A percentile compares a stretch with the other conserved stretches of the same genome.
phyloP scores from a whole-genome alignment of 2,329 filamentous ascomycete genomes.

The Aspergillus alliaceus region DNA sequence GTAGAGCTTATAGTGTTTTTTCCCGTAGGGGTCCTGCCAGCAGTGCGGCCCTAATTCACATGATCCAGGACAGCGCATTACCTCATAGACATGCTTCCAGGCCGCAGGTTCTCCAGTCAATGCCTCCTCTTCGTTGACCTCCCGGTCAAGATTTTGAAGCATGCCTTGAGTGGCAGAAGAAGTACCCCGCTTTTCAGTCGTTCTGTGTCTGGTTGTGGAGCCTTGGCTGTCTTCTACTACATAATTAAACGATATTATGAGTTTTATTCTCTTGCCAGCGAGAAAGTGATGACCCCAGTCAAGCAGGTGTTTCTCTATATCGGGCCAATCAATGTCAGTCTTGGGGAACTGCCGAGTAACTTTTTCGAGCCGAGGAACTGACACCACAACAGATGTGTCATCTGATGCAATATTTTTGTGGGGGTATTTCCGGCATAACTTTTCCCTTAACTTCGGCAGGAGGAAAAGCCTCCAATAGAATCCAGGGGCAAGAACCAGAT shows the following conservation, averaged over 20 bases:
- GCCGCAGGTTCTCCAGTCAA: no score
- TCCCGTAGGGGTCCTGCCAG: background rate
- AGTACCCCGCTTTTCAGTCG: slow-evolving; percentile 8
- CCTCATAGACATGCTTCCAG: background rate
- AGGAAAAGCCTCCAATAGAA: no score
- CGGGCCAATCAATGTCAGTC: slow-evolving; percentile 22
- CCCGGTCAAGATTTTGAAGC: background rate
- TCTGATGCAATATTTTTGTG: slow-evolving; percentile 20
- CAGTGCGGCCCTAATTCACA: background rate
- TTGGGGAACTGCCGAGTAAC: no score
- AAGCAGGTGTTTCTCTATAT: slow-evolving; percentile 22
- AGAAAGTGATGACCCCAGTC: slow-evolving; percentile 19
- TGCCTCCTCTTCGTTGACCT: no score
- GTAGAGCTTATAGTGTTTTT: background rate
- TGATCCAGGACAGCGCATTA: background rate
- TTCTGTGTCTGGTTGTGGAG: slow-evolving; percentile 1
- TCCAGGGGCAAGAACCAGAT: slow-evolving; percentile 16
- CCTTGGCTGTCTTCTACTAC: slow-evolving; percentile 24
- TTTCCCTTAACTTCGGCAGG: no score
- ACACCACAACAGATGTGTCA: slow-evolving; percentile 20
- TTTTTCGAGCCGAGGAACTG: no score
- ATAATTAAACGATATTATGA: slow-evolving; percentile 28
- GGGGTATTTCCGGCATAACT: no score
- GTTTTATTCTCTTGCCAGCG: slow-evolving; percentile 22
- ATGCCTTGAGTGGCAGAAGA: background rate